Evolutionary conservation across 768 basidiomycete species (phyloP).

Genomic region (Calocybe gangraenosa): DNA sequence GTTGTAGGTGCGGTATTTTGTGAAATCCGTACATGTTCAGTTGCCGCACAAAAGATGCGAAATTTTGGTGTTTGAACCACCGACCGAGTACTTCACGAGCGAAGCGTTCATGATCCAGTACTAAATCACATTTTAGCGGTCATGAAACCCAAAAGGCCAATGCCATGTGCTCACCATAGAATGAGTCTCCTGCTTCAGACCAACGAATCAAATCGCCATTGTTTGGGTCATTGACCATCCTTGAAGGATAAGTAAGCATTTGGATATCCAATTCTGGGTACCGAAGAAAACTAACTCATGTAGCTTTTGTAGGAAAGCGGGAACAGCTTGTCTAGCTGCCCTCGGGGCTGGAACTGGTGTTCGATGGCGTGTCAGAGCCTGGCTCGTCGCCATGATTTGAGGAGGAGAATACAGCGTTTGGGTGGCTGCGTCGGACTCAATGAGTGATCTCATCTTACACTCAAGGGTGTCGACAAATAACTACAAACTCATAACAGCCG

Average conservation of each 20-base stretch:
- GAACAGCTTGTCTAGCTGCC: constrained; percentile 39
- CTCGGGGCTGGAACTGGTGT: constrained; percentile 28
- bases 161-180: constrained; percentile 59
- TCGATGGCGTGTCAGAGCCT: constrained; percentile 21
- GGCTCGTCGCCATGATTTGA: constrained; percentile 26
- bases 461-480: no score
- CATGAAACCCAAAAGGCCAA: neutral
- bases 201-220: constrained; percentile 87
- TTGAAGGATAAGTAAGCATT: constrained; percentile 24
- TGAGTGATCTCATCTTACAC: no score
- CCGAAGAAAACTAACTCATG: constrained; percentile 62
- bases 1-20: constrained; percentile 93
- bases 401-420: no score
- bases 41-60: constrained; percentile 87
- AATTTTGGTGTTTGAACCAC: constrained; percentile 98
- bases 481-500: no score
- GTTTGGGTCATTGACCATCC: constrained; percentile 87
- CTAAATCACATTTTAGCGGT: constrained; percentile 33
- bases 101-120: constrained; percentile 88
- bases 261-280: neutral
- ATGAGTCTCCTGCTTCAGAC: constrained; percentile 88
- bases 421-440: no score
- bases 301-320: constrained; percentile 90
- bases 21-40: constrained; percentile 97
- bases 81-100: constrained; percentile 84